Evolutionary conservation across 2,329 filamentous ascomycete genomes (phyloP), one percentile per base, ranked within the genome.

Genomic region (Aspergillus ruber): DNA sequence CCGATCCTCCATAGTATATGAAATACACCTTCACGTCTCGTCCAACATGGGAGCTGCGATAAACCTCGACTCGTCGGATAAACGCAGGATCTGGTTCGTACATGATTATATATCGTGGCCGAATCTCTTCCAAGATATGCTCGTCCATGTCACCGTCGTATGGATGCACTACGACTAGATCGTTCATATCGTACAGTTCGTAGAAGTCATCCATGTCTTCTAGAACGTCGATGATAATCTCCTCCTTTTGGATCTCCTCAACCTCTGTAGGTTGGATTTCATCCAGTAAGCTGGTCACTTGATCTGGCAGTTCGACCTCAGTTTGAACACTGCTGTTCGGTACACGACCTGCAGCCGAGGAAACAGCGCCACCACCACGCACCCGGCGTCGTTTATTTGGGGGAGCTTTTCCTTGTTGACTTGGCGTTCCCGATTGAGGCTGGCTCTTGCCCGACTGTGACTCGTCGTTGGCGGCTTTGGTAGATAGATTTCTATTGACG

Each of bases 111-210:
- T 96, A 96, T 50, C 88, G 84, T 29, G 93, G 93, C 61, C 88
- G 90, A 49, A 93, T 78, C 69, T 98, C 93, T 65, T 98, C 91
- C 1, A 98, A 79, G n/a, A 97, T 79, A 65, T 95, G 88, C 64
- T 97, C 93, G 65, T 98, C 93, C 73, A 91, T 86, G 64, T 97
- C 93, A 9, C 90, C 90, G 50, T 95, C 90, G 65, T 95, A 98
- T 1, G 93, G 86, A 65, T 97, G 93, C 15, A 97, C 78, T 36
- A 95, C 82, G 10, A 97, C 78, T 17, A 97, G 74, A 56, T 95
- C 88, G 56, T 88, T 81, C 83, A 94, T 93, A 46, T 95, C 88
- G 65, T 91, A 95, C 27, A 97, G 77, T 65, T 93, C 82, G 64
- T 90, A 97, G 70, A 85, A 93, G 56, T 91, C 85, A 54, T 96